These are phyloP conservation scores for Rutstroemia sp. DNA, from an alignment of 2,329 filamentous ascomycete genomes.

Conservation along the genomic window DNA sequence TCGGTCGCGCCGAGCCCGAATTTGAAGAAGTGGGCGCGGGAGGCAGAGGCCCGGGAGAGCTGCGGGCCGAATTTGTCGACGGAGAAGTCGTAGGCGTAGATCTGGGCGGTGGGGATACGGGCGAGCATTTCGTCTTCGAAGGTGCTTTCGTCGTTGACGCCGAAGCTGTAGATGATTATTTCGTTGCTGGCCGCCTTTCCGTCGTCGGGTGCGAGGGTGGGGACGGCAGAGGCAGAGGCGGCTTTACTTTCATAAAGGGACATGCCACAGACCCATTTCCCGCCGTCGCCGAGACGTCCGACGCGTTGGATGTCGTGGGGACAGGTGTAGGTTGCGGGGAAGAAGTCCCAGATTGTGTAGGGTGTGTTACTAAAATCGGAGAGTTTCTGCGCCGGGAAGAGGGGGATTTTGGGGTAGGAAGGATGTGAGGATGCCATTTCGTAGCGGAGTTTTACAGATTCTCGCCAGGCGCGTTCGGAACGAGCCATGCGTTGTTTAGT, in stretches of 20 bases:
- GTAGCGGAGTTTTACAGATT: constrained; percentile 19
- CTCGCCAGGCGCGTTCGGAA: constrained; percentile 20
- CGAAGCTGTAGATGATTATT: constrained; percentile 34
- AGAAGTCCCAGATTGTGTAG: constrained; percentile 35
- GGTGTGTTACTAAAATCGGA: constrained; percentile 22
- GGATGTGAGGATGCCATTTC: constrained; percentile 19
- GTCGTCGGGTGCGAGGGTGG: background rate
- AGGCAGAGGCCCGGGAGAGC: constrained; percentile 8
- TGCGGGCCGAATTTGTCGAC: constrained; percentile 29
- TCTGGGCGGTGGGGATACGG: constrained; percentile 31
- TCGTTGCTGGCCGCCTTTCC: constrained; percentile 11
- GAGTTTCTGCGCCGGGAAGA: constrained; percentile 21
- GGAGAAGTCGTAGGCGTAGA: constrained; percentile 35
- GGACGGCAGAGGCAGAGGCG: background rate
- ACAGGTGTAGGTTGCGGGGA: constrained; percentile 34
- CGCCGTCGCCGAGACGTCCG: constrained; percentile 35
- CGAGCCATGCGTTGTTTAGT: constrained; percentile 20
- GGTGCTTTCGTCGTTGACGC: constrained; percentile 32
- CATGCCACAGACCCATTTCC: constrained; percentile 38
- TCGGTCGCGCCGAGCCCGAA: constrained; percentile 29
- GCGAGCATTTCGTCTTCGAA: constrained; percentile 34
- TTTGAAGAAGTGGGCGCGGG: constrained; percentile 31
- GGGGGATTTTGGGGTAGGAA: constrained; percentile 16
- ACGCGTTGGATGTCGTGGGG: constrained; percentile 35
- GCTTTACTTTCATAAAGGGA: constrained; percentile 28